phyloP scores from a whole-genome alignment of 176 grass and related monocot genomes.

The Aegilops bicornis region DNA sequence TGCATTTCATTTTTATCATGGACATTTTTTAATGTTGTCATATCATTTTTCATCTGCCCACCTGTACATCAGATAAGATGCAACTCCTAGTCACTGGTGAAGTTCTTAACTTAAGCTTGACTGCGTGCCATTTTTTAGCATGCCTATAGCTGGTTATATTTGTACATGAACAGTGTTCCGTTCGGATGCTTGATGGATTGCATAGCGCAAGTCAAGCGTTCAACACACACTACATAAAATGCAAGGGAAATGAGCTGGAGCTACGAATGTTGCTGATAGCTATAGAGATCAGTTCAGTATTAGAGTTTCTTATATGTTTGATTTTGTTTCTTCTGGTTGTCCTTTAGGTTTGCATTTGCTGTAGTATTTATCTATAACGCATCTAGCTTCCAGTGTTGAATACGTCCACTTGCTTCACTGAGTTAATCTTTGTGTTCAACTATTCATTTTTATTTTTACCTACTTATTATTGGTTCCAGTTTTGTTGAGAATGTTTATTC shows the following conservation, averaged over 20 bases:
- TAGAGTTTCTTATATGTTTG: neutral
- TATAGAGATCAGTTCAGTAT: slow-evolving; percentile 2
- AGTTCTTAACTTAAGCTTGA: neutral
- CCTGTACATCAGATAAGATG: neutral
- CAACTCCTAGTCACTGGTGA: neutral
- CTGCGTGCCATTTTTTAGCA: neutral
- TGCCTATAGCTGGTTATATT: neutral
- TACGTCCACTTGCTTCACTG: slow-evolving; percentile 8
- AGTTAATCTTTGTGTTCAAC: slow-evolving; percentile 16
- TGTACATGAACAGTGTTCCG: neutral
- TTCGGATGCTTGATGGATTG: slow-evolving; percentile 1
- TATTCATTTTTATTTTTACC: neutral
- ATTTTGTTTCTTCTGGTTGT: slow-evolving; percentile 5
- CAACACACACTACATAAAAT: neutral
- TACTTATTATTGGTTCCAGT: slow-evolving; percentile 17
- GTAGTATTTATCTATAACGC: neutral
- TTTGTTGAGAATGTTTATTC: neutral
- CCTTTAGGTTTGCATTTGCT: neutral
- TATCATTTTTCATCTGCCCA: slow-evolving; percentile 15
- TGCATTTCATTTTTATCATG: slow-evolving; percentile 6
- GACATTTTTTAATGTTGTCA: neutral
- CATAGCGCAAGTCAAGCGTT: neutral
- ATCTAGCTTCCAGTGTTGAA: neutral
- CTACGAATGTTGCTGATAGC: neutral
- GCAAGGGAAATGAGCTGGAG: slow-evolving; percentile 3